phyloP scores from a whole-genome alignment of 2,329 filamentous ascomycete genomes.

The Claviceps sp. region DNA sequence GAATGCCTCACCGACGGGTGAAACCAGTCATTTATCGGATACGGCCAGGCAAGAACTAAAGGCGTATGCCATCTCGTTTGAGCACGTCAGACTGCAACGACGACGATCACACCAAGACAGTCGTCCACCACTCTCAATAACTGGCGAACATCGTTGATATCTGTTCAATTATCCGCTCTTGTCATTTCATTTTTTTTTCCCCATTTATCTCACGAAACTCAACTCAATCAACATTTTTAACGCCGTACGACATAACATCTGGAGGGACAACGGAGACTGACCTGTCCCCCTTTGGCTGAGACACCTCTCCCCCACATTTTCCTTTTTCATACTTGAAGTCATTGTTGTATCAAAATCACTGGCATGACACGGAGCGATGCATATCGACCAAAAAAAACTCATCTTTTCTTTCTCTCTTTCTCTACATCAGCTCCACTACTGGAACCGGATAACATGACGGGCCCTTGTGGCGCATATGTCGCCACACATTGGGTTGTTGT shows the following conservation, averaged over 20 bases:
- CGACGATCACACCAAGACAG: slow-evolving; percentile 38
- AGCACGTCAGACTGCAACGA: slow-evolving; percentile 56
- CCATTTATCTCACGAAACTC: neutral
- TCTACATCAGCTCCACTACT: slow-evolving; percentile 12
- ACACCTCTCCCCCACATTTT: slow-evolving; percentile 3
- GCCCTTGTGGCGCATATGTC: slow-evolving; percentile 13
- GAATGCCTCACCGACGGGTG: slow-evolving; percentile 43
- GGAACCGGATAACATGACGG: slow-evolving; percentile 8
- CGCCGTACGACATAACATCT: slow-evolving; percentile 7
- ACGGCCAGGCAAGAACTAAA: slow-evolving; percentile 68
- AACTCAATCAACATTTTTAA: slow-evolving; percentile 7
- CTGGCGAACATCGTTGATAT: slow-evolving; percentile 4
- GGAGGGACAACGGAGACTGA: neutral
- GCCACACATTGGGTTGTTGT: slow-evolving; percentile 16
- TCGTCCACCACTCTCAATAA: too few relatives aligned
- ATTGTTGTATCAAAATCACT: slow-evolving; percentile 29
- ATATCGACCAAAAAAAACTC: slow-evolving; percentile 25
- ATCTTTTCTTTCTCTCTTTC: neutral
- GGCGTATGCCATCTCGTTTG: slow-evolving; percentile 79
- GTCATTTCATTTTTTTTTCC: too few relatives aligned
- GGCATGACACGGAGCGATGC: slow-evolving; percentile 37
- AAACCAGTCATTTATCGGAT: slow-evolving; percentile 50
- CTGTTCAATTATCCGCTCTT: neutral
- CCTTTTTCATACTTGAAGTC: slow-evolving; percentile 5
- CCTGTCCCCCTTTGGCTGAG: neutral